A percentile compares a stretch with the other conserved stretches of the same genome.
Conservation (phyloP, 2,329 filamentous ascomycete genomes). For the Lachnellula arida region DNA sequence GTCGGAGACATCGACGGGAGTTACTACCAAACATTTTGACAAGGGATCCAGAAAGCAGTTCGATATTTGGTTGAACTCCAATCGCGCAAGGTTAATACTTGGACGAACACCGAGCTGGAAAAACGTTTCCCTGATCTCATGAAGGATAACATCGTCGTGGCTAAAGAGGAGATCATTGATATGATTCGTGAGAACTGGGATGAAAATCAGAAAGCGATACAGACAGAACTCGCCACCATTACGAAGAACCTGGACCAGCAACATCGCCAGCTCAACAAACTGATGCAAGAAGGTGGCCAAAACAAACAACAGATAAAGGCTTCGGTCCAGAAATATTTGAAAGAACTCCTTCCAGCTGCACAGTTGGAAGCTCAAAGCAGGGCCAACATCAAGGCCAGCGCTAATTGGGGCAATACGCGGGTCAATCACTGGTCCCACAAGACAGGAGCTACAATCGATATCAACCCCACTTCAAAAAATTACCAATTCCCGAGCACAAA, state of each 20-base stretch:
- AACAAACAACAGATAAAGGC: slow-evolving; percentile 16
- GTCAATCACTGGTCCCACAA: slow-evolving; percentile 71
- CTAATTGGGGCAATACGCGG: slow-evolving; percentile 30
- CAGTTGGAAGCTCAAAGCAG: slow-evolving; percentile 27
- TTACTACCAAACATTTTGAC: slow-evolving; percentile 6
- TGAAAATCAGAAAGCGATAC: slow-evolving; percentile 14
- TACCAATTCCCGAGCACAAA: slow-evolving; percentile 36
- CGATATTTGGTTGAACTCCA: slow-evolving; percentile 15
- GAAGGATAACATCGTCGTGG: slow-evolving; percentile 17
- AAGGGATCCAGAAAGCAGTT: slow-evolving; percentile 8
- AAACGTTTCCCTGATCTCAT: slow-evolving; percentile 18
- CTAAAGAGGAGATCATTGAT: slow-evolving; percentile 65
- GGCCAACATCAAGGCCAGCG: slow-evolving; percentile 19
- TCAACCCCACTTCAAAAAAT: slow-evolving; percentile 53
- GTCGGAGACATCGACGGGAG: not conserved
- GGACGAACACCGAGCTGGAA: slow-evolving; percentile 15
- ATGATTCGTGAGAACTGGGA: slow-evolving; percentile 81
- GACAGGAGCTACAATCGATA: slow-evolving; percentile 62
- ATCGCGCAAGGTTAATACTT: slow-evolving; percentile 9
- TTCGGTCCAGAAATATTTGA: slow-evolving; percentile 15
- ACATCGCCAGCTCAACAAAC: slow-evolving; percentile 9
- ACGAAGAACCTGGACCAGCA: slow-evolving; percentile 14
- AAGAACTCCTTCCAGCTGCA: slow-evolving; percentile 16
- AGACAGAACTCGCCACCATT: slow-evolving; percentile 15
- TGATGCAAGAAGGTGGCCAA: slow-evolving; percentile 8